Evolutionary conservation across 2,329 filamentous ascomycete species (phyloP), one percentile per base, ranked within the genome.

Genomic region (Didymella sp.): DNA sequence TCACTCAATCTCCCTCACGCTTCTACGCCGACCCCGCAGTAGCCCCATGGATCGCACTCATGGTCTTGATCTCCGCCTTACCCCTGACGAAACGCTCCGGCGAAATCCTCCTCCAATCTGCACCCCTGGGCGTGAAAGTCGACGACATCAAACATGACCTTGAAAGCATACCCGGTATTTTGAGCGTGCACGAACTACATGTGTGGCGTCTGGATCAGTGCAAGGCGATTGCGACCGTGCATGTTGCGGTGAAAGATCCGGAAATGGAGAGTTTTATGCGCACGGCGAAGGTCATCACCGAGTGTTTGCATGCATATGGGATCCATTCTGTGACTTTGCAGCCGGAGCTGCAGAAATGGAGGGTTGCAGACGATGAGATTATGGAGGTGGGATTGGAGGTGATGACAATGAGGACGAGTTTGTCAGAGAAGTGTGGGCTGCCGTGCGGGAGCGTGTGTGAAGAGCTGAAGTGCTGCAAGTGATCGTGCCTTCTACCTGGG

Each of bases 1-100:
- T 87, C 54, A 79, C 83, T 0, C 70, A 81, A 27, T 85, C 83
- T 27, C 78, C 83, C 1, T 79, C 74, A 3, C 81, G 87, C 30
- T 90, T 84, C 77, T 92, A 92, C 63, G 88, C 87, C 5, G 90
- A 93, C 68, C 89, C 90, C 0, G 87, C 81, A 3, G 83, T 88
- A 30, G 85, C 87, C 56, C 80, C 90, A 71, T 87, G 82, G 47
- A 93, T 92, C 64, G 83, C 87, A 2, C 58, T 91, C n/a, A 88
- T 92, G 83, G 91, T 92, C 37, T 77, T 91, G 2, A 54, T 84
- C 0, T 86, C 88, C 0, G 82, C 87, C 0, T 63, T 88, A 12
- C 87, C 88, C 0, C 78, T 92, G 4, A 76, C 87, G 35, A 85
- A 82, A 67, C 82, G 79, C 42, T 85, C 82, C 47, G 89, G 89